Evolutionary conservation across 805 yeast species (phyloP).

Genomic region (Wickerhamomyces tratensis): DNA sequence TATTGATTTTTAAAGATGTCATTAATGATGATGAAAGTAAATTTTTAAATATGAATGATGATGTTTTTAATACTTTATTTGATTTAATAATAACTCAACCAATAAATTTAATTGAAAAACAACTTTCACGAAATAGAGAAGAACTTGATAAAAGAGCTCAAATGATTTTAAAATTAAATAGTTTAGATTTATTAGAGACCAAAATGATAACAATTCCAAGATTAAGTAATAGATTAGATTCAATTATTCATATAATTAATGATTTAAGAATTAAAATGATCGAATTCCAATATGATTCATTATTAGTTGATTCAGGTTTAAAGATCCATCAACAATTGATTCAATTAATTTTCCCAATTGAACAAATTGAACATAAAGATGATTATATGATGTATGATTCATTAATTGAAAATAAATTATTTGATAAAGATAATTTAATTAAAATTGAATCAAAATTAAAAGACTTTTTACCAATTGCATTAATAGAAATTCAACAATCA

Average conservation of each 20-base stretch:
- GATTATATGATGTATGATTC: constrained; percentile 58
- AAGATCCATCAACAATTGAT: constrained; percentile 53
- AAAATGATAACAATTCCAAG: constrained; percentile 39
- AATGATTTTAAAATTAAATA: constrained; percentile 43
- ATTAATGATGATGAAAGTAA: constrained; percentile 17
- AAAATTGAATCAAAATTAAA: constrained; percentile 36
- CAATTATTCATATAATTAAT: constrained; percentile 22
- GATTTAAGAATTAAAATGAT: constrained; percentile 29
- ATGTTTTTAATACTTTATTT: constrained; percentile 27
- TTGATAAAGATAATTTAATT: constrained; percentile 32
- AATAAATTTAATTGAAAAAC: constrained; percentile 17
- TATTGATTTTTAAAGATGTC: constrained; percentile 43
- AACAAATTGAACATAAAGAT: constrained; percentile 38
- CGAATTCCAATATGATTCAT: constrained; percentile 32
- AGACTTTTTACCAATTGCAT: constrained; percentile 46
- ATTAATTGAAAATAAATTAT: constrained; percentile 49
- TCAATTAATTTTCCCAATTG: constrained; percentile 63
- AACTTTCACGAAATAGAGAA: constrained; percentile 18
- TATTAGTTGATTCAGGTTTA: constrained; percentile 44
- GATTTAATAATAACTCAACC: constrained; percentile 33
- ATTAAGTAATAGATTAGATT: constrained; percentile 24
- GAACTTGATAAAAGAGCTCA: constrained; percentile 15
- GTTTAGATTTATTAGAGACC: constrained; percentile 46
- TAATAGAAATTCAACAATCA: constrained; percentile 49
- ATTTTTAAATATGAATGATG: constrained; percentile 30